phyloP scores from a whole-genome alignment of 495 filamentous ascomycete genomes.

The Aspergillus haitiensis region DNA sequence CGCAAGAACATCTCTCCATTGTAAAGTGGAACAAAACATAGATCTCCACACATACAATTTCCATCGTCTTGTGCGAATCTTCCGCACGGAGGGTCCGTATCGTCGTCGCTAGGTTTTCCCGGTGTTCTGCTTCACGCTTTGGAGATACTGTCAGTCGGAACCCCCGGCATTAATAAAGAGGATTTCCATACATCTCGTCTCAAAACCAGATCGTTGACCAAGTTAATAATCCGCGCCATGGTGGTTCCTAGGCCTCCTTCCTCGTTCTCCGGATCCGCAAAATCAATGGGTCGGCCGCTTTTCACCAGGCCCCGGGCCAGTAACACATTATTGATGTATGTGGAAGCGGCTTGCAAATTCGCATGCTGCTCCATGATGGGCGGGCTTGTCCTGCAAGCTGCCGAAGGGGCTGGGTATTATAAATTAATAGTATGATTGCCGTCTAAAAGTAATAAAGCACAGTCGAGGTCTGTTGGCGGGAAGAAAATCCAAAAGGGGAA shows the following conservation, averaged over 20 bases:
- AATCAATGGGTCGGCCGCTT: slow-evolving; percentile 82
- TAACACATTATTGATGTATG: slow-evolving; percentile 94
- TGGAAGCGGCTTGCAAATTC: slow-evolving; percentile 82
- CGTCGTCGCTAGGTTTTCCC: slow-evolving; percentile 75
- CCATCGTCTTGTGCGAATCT: slow-evolving; percentile 66
- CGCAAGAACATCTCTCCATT: not conserved
- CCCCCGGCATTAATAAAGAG: not conserved
- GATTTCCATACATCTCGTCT: slow-evolving; percentile 69
- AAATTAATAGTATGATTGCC: not conserved
- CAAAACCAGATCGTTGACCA: slow-evolving; percentile 87
- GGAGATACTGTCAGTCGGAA: slow-evolving; percentile 20
- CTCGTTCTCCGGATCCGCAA: slow-evolving; percentile 68
- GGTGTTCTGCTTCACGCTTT: slow-evolving; percentile 85
- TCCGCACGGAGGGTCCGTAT: slow-evolving; percentile 71
- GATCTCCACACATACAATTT: slow-evolving; percentile 41
- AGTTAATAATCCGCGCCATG: slow-evolving; percentile 83
- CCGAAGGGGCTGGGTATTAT: not conserved
- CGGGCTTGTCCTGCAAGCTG: slow-evolving; percentile 34
- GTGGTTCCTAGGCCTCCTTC: slow-evolving; percentile 64
- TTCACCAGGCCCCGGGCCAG: slow-evolving; percentile 85
- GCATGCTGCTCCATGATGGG: slow-evolving; percentile 64
- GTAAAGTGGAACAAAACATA: not conserved
- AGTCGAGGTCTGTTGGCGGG: slow-evolving; percentile 8
- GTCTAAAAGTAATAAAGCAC: not conserved
- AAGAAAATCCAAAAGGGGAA: slow-evolving; percentile 40